A percentile compares a stretch with the other conserved stretches of the same genome.
These are phyloP conservation scores for Paecilomyces sp. DNA, from an alignment of 2,329 filamentous ascomycete species.

Conservation along the genomic window DNA sequence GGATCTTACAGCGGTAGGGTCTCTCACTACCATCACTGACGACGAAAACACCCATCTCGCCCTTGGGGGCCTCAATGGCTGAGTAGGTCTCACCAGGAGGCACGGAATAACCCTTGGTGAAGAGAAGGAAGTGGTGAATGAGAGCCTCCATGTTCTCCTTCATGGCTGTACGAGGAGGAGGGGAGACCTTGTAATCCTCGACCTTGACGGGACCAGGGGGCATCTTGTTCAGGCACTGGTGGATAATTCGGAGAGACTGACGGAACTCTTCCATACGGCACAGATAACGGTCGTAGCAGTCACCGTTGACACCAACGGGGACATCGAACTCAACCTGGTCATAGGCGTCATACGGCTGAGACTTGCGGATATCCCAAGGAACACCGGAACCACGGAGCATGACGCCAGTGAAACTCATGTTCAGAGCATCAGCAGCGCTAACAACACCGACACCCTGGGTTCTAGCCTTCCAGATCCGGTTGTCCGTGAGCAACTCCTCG, in stretches of 20 bases:
- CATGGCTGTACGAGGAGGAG: conserved; percentile 94
- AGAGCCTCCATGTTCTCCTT: conserved; percentile 99
- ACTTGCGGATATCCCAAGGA: conserved; percentile 95
- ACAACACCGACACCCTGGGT: conserved; percentile 89
- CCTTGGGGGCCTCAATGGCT: conserved; percentile 98
- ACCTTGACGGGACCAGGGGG: conserved; percentile 87
- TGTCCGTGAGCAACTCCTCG: conserved; percentile 96
- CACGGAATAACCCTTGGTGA: conserved; percentile 96
- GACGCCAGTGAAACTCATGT: conserved; percentile 92
- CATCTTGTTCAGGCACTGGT: conserved; percentile 99
- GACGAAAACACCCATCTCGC: conserved; percentile 96
- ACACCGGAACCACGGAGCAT: conserved; percentile 97
- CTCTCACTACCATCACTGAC: conserved; percentile 95
- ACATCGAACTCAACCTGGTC: conserved; percentile 98
- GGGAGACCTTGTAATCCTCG: conserved; percentile 97
- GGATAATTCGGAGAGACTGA: conserved; percentile 94
- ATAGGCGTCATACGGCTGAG: conserved; percentile 94
- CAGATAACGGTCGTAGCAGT: conserved; percentile 98
- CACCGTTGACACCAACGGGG: conserved; percentile 89
- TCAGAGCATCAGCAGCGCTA: conserved; percentile 84
- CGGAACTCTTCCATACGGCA: conserved; percentile 99
- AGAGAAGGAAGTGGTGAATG: conserved; percentile 98
- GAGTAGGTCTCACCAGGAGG: conserved; percentile 97
- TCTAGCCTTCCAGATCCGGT: conserved; percentile 97
- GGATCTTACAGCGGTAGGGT: conserved; percentile 95